A percentile compares a stretch with the other conserved stretches of the same genome.
These are phyloP conservation scores for Rhododendron molle DNA, from an alignment of 148 eudicot species.

Conservation along the genomic window DNA sequence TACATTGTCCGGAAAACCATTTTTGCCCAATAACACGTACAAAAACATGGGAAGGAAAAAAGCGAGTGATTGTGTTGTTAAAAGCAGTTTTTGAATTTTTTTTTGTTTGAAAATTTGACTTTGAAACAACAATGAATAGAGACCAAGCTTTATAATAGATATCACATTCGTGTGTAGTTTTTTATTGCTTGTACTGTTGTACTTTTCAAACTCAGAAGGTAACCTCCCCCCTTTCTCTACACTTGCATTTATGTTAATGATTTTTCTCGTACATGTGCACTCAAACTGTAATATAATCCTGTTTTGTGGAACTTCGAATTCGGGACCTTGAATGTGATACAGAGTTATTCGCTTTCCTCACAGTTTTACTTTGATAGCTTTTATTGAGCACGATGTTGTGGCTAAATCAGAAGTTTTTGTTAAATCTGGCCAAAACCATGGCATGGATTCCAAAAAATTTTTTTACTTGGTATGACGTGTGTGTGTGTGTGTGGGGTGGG, in stretches of 20 bases:
- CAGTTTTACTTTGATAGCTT: neutral
- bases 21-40: no score
- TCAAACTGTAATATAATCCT: neutral
- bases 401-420: neutral
- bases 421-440: neutral
- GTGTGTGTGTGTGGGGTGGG: no score
- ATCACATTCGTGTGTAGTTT: no score
- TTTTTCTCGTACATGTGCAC: neutral
- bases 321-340: neutral
- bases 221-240: neutral
- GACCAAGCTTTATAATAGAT: no score
- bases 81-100: no score
- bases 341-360: neutral
- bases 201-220: no score
- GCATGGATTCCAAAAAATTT: neutral
- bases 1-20: no score
- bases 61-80: no score
- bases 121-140: no score
- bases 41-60: no score
- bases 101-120: no score
- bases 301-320: neutral
- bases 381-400: neutral
- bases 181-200: no score
- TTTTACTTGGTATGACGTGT: neutral
- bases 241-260: neutral